phyloP scores from a whole-genome alignment of 2,329 filamentous ascomycete genomes.

The Cercospora brassicicola region DNA sequence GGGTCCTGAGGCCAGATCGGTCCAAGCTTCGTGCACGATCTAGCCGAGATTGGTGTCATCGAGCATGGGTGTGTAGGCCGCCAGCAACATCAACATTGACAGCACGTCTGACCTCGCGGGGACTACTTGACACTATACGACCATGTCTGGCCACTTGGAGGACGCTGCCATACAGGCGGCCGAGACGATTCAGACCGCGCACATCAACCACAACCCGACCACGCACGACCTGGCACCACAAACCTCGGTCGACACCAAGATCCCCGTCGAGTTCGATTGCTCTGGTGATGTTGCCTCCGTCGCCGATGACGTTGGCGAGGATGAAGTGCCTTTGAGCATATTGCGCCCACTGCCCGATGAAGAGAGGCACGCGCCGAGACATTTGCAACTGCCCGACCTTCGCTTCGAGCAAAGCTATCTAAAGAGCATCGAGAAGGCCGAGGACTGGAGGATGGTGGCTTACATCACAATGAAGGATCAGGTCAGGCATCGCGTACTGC shows the following conservation, averaged over 20 bases:
- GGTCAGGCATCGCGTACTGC: conserved; percentile 49
- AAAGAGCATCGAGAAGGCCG: conserved; percentile 76
- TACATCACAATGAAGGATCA: conserved; percentile 89
- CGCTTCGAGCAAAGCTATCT: conserved; percentile 98
- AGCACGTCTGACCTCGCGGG: not conserved
- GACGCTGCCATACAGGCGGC: conserved; percentile 58
- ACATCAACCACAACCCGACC: conserved; percentile 72
- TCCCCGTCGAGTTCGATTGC: conserved; percentile 55
- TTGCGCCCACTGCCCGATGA: conserved; percentile 56
- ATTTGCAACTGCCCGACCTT: conserved; percentile 67
- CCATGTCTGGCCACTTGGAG: conserved; percentile 26
- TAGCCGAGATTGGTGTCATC: conserved; percentile 3
- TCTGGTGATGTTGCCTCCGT: conserved; percentile 44
- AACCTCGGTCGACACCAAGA: conserved; percentile 67
- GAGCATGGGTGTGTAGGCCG: conserved; percentile 4
- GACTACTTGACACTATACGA: not conserved
- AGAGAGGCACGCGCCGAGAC: conserved; percentile 57
- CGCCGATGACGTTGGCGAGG: conserved; percentile 56
- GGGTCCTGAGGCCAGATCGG: conserved; percentile 9
- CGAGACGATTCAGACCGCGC: conserved; percentile 76
- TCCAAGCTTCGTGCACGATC: not conserved
- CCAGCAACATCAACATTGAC: conserved; percentile 11
- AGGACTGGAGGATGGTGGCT: conserved; percentile 74
- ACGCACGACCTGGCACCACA: conserved; percentile 77
- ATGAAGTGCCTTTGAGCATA: conserved; percentile 68